Evolutionary conservation across 225 moss, liverwort and hornwort genomes (phyloP), one percentile per base, ranked within the genome.

Genomic region (Bryoerythrophyllum caledonicum): DNA sequence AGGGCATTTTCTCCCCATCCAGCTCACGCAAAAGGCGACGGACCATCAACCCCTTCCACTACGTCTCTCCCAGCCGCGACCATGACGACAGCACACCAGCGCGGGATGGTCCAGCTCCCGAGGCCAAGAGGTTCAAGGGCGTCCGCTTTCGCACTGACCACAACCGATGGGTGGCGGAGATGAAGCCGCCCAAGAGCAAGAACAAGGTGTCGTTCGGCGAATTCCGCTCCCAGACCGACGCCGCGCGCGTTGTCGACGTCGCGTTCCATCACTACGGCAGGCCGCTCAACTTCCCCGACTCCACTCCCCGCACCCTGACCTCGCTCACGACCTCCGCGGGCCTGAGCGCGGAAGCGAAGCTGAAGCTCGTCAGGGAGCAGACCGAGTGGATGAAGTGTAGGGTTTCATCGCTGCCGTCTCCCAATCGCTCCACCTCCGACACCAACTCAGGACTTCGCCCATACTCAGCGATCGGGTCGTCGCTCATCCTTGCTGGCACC

Each of bases 211-310:
- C 58, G 1, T 71, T 65, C 26, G 70, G 76, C 11, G 49, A 63
- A 7, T 80, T 75, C 30, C 40, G 28, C 28, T 10, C 7, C 19
- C 26, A 65, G 38, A 17, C 25, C 16, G 37, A 76, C 4, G 70
- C 71, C 19, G 75, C 70, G 12, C 41, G 2, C 4, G 57, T 13
- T 0, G 58, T 76, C 1, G 80, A 80, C 10, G 75, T 63, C 0
- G 75, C 65, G 8, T 59, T 24, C 28, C 10, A 76, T 58, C 51
- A 56, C 76, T 76, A 51, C 13, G 76, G 65, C 75, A 80, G 2
- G 46, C 56, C 25, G 19, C 73, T 75, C 26, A 80, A 80, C 56
- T 80, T 80, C 17, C 54, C 69, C 6, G 56, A 56, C 20, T 38
- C 38, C 38, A 69, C 80, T 10, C 34, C 1, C n/a, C 52, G 24